A percentile compares a stretch with the other conserved stretches of the same genome.
Evolutionary conservation across 2,329 filamentous ascomycete genomes (phyloP).

Genomic region (Aspergillus neoniger): DNA sequence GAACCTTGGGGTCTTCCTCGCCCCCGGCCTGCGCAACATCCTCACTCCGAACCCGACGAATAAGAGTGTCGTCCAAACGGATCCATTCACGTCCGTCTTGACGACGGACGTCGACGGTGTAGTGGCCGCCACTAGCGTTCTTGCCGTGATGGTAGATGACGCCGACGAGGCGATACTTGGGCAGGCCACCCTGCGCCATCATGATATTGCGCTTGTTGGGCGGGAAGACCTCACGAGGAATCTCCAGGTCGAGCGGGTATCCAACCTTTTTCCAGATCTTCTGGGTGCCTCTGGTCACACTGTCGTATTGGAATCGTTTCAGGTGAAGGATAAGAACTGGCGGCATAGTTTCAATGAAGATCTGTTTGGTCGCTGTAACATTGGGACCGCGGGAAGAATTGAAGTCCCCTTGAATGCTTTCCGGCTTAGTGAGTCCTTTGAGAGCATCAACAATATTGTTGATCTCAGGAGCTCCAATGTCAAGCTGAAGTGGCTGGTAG

Average conservation of each 20-base stretch:
- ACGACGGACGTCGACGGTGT: slow-evolving; percentile 93
- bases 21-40: slow-evolving; percentile 85
- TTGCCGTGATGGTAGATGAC: slow-evolving; percentile 98
- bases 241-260: slow-evolving; percentile 91
- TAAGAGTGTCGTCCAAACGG: slow-evolving; percentile 88
- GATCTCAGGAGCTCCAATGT: slow-evolving; percentile 84
- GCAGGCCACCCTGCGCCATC: slow-evolving; percentile 66
- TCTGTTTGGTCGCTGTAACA: slow-evolving; percentile 83
- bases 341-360: slow-evolving; percentile 88
- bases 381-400: slow-evolving; percentile 75
- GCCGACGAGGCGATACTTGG: slow-evolving; percentile 81
- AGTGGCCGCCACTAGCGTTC: slow-evolving; percentile 93
- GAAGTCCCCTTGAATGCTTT: slow-evolving; percentile 83
- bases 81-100: slow-evolving; percentile 97
- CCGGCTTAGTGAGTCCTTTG: slow-evolving; percentile 77
- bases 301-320: slow-evolving; percentile 96
- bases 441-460: slow-evolving; percentile 91
- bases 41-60: slow-evolving; percentile 79
- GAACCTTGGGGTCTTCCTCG: slow-evolving; percentile 73
- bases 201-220: slow-evolving; percentile 69
- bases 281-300: slow-evolving; percentile 75
- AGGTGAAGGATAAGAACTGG: slow-evolving; percentile 91
- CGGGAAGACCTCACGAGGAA: slow-evolving; percentile 86
- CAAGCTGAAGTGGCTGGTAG: slow-evolving; percentile 90
- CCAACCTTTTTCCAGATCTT: slow-evolving; percentile 99